A percentile compares a stretch with the other conserved stretches of the same genome.
These are phyloP conservation scores for Pisolithus albus DNA, from an alignment of 768 basidiomycete species.

Conservation along the genomic window DNA sequence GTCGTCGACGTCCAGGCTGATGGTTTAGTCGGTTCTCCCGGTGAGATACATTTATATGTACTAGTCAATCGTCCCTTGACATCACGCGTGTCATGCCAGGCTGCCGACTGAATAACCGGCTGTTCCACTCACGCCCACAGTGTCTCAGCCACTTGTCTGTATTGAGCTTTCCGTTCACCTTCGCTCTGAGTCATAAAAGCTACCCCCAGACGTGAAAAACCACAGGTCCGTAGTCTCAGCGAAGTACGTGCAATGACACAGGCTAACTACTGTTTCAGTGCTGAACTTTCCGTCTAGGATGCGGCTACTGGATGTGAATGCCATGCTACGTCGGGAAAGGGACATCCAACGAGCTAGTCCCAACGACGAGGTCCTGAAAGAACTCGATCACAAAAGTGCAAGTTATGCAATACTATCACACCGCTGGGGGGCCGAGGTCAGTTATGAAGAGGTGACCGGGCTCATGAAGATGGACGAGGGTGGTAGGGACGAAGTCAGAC, in stretches of 20 bases:
- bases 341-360: not conserved
- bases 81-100: too few relatives aligned
- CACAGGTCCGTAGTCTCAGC: too few relatives aligned
- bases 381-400: not conserved
- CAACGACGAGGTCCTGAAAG: not conserved
- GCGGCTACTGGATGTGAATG: slow-evolving; percentile 15
- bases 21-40: not conserved
- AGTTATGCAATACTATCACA: slow-evolving; percentile 6
- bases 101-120: too few relatives aligned
- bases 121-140: too few relatives aligned
- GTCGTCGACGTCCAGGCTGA: not conserved
- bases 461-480: not conserved
- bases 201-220: too few relatives aligned
- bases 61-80: too few relatives aligned
- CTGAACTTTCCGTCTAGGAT: not conserved
- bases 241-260: too few relatives aligned
- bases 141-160: too few relatives aligned
- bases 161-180: too few relatives aligned
- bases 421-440: not conserved
- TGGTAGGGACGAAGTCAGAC: not conserved
- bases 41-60: not conserved
- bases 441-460: not conserved
- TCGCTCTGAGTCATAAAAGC: too few relatives aligned
- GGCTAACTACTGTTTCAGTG: too few relatives aligned
- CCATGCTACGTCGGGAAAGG: slow-evolving; percentile 15